Conservation (phyloP, 345 rosid genomes). For the Hypericum perforatum region DNA sequence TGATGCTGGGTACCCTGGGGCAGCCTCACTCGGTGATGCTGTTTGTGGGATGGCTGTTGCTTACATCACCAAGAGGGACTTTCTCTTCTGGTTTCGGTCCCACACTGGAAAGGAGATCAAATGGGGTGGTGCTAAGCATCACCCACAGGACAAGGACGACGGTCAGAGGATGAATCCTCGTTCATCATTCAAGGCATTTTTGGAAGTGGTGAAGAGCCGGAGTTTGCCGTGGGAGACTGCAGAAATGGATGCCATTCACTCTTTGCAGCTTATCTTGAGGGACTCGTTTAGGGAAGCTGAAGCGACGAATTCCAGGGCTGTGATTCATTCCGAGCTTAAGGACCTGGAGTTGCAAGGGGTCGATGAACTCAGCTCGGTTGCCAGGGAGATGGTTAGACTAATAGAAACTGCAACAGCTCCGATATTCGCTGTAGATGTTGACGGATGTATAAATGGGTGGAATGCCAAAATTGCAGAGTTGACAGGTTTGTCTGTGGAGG, state of each 20-base stretch:
- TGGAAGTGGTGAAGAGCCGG: constrained; percentile 94
- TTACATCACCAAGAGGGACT: constrained; percentile 68
- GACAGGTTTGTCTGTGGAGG: constrained; percentile 83
- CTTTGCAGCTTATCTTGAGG: constrained; percentile 89
- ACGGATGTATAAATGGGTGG: constrained; percentile 90
- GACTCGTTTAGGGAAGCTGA: constrained; percentile 79
- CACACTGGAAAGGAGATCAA: constrained; percentile 92
- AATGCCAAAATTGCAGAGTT: constrained; percentile 86
- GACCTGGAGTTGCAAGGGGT: constrained; percentile 63
- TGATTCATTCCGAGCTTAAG: constrained; percentile 36
- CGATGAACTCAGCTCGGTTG: constrained; percentile 90
- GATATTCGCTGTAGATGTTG: constrained; percentile 83
- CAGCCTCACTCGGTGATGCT: constrained; percentile 80
- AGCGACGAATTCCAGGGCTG: constrained; percentile 62
- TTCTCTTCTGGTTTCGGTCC: constrained; percentile 96
- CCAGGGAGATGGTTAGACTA: constrained; percentile 98
- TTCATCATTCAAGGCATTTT: constrained; percentile 90
- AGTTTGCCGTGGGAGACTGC: constrained; percentile 94
- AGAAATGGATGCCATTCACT: constrained; percentile 98
- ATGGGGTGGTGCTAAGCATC: constrained; percentile 99
- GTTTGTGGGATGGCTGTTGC: constrained; percentile 99
- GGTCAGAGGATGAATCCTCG: constrained; percentile 96
- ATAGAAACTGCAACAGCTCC: constrained; percentile 98
- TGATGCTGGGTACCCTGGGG: constrained; percentile 86
- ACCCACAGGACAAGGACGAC: constrained; percentile 93